Evolutionary conservation across 169 alveolate genomes (phyloP).

Genomic region (Cytauxzoon felis): DNA sequence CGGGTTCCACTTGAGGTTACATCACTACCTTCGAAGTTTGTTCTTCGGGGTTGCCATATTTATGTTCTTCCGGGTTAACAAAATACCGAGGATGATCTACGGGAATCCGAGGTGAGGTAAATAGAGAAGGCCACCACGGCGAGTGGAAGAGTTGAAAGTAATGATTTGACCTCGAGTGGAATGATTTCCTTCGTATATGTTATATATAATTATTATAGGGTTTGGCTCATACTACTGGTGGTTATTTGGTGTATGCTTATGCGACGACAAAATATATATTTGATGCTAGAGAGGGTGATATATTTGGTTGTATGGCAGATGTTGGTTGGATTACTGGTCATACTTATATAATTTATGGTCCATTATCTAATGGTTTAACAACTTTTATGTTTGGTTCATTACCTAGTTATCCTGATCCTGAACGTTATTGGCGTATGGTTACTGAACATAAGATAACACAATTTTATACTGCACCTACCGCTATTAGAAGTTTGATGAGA

Average conservation of each 20-base stretch:
- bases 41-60: not conserved
- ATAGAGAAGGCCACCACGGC: too few species aligned
- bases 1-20: too few species aligned
- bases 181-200: not conserved
- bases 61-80: too few species aligned
- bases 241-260: conserved; percentile 85
- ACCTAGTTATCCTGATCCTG: conserved; percentile 93
- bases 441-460: conserved; percentile 87
- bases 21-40: not conserved
- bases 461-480: conserved; percentile 98
- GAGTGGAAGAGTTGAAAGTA: not conserved
- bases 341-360: conserved; percentile 92
- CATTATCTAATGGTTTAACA: conserved; percentile 89
- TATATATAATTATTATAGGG: conserved; percentile 64
- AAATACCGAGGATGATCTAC: too few species aligned
- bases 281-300: conserved; percentile 83
- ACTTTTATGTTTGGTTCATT: conserved; percentile 90
- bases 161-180: not conserved
- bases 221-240: conserved; percentile 91
- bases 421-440: conserved; percentile 82
- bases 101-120: too few species aligned
- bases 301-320: conserved; percentile 93
- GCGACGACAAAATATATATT: conserved; percentile 85
- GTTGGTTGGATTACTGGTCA: conserved; percentile 99
- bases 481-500: conserved; percentile 87